Base-by-base conservation (phyloP, 495 filamentous ascomycete genomes). In the Elaphomyces granulatus region DNA sequence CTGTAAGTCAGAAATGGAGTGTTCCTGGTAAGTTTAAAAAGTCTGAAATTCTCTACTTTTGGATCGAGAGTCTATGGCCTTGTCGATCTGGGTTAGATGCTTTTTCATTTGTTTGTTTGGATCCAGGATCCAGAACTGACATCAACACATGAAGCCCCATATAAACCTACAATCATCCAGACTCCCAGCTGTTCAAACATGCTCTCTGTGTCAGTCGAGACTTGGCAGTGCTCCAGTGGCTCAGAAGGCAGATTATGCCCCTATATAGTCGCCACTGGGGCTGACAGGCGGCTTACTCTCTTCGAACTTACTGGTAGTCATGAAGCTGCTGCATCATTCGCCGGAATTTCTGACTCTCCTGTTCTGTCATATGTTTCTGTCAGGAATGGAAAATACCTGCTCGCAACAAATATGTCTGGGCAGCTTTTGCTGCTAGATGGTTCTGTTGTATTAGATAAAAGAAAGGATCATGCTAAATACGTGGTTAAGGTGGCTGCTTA, bases 371-470 rank as follows among this genome's bases (percentile, higher is more conserved):
- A 63, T 42, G 47, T 53, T 1, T 46, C 52, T 4, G 46, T 64
- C 28, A 45, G 49, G 17, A 34, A 52, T 20, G 61, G 62, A 3
- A 48, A 46, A 38, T 61, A 54, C 31, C 43, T 55, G 8, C 40
- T 82, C 23, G 60, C 67, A 36, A 62, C 70, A 21, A 70, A 68
- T 43, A 81, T 83, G 78, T 75, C 75, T n/a, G 78, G 78, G 1
- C 63, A 71, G 32, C 47, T 80, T 8, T 38, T 68, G 62, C 45
- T 74, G 49, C 50, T 61, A 56, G 46, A 49, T 1, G 61, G 58
- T 10, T 48, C 51, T 8, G 40, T 45, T 14, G 42, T 67, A 0
- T 36, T 78, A 14, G 64, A 67, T n/a, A 53, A 45, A 4, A 52
- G 74, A 40, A 68, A 61, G 20, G 72, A 80, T 41, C 79, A 83